phyloP scores from a whole-genome alignment of 148 eudicot genomes.

The Linanthus parryae region DNA sequence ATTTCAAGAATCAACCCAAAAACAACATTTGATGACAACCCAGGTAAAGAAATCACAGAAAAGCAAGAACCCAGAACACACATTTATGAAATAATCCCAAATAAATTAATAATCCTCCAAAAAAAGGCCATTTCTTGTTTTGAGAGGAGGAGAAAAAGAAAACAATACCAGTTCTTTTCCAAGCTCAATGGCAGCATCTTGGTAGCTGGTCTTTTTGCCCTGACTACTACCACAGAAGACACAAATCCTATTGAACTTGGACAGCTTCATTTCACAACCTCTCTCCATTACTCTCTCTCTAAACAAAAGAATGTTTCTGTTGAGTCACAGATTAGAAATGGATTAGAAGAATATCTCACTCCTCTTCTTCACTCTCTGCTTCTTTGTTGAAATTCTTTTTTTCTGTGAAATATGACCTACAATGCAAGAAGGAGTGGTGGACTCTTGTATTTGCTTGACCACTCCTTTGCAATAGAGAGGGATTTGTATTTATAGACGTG shows the following conservation, averaged over 20 bases:
- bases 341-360: too few species aligned
- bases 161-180: conserved; percentile 76
- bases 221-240: conserved; percentile 99
- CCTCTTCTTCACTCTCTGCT: too few species aligned
- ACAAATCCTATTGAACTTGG: conserved; percentile 86
- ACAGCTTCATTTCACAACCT: conserved; percentile 42
- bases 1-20: too few species aligned
- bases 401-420: too few species aligned
- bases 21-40: neutral
- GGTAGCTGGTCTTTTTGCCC: conserved; percentile 91
- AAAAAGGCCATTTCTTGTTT: neutral
- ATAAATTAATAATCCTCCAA: neutral
- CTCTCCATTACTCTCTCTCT: conserved; percentile 49
- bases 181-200: conserved; percentile 95
- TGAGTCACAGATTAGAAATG: too few species aligned
- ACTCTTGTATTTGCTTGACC: too few species aligned
- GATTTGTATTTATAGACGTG: too few species aligned
- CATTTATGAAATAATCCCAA: neutral
- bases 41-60: neutral
- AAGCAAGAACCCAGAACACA: neutral
- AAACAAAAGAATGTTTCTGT: too few species aligned
- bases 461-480: too few species aligned
- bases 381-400: too few species aligned
- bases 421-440: too few species aligned
- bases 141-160: neutral